Evolutionary conservation across 2,329 filamentous ascomycete species (phyloP).

Genomic region (Cladophialophora yegresii): DNA sequence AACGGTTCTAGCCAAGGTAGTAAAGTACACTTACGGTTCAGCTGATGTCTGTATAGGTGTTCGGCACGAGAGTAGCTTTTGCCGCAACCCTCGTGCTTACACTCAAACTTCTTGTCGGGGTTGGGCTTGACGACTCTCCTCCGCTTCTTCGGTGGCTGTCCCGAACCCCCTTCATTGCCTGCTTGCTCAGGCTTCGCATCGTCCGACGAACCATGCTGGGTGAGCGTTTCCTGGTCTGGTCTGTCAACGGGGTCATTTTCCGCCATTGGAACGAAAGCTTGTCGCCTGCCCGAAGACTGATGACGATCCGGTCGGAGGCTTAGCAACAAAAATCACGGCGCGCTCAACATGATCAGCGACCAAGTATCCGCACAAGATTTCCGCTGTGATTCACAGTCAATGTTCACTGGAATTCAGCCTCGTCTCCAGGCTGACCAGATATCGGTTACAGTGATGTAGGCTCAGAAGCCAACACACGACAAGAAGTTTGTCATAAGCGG

Average conservation of each 20-base stretch:
- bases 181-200: slow-evolving; percentile 16
- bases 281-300: slow-evolving; percentile 6
- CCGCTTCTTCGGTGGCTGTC: slow-evolving; percentile 44
- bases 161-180: background rate
- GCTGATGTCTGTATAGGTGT: slow-evolving; percentile 92
- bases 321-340: slow-evolving; percentile 14
- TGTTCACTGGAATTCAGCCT: background rate
- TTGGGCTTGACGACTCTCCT: slow-evolving; percentile 50
- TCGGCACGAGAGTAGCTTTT: slow-evolving; percentile 97
- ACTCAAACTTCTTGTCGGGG: slow-evolving; percentile 66
- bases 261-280: slow-evolving; percentile 22
- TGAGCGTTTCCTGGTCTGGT: slow-evolving; percentile 20
- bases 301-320: background rate
- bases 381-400: slow-evolving; percentile 2
- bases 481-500: background rate
- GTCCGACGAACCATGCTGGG: slow-evolving; percentile 17
- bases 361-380: slow-evolving; percentile 2
- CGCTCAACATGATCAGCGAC: slow-evolving; percentile 14
- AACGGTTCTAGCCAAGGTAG: background rate
- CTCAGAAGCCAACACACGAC: background rate
- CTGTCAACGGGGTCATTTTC: slow-evolving; percentile 18
- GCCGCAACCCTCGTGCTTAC: slow-evolving; percentile 80
- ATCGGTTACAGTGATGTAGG: background rate
- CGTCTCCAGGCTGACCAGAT: background rate
- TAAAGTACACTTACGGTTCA: slow-evolving; percentile 70